Base-by-base conservation (phyloP, 2,329 filamentous ascomycete species). In the Aspergillus fructus region DNA sequence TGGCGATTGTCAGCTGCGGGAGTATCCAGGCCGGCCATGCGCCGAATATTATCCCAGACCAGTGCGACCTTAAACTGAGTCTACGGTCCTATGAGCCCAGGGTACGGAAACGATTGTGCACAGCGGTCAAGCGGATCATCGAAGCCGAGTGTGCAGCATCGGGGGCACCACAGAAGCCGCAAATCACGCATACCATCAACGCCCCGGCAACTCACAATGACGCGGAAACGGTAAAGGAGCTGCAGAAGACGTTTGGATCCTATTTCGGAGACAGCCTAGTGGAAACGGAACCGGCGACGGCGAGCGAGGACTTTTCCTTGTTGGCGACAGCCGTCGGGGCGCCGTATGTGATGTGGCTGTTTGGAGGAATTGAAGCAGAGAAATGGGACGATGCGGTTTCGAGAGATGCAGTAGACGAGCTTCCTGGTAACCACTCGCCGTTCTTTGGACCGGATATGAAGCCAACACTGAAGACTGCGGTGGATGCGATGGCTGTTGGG, bases 391-490 rank as follows among this genome's bases (percentile, higher is more conserved):
- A 77, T 58, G 74, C 74, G 43, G 76, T 79, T 62, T 72, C 69
- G 46, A 77, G 79, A 43, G 81, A 77, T 0, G 74, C 61, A 56
- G 70, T 80, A 60, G 68, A 76, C 62, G 78, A 77, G 47, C 72
- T 86, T 23, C 83, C 85, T 0, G 78, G 77, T 5, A 87, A 87
- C 60, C 85, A 88, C 66, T 82, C 78, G 61, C 78, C 81, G 0
- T 78, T 76, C 59, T 87, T 86, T 71, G 80, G 81, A 43, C 84
- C 84, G 7, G 79, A 77, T 0, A 75, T 86, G 42, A 73, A 81
- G 67, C 83, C 83, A 4, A 86, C 84, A 2, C 65, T 87, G 65
- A 74, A 62, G 59, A 77, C 76, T 0, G 84, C 78, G 0, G 69
- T 80, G 6, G 79, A 84, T 71, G 82, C 79, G 2, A 74, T 82